Evolutionary conservation across 352 stramenopile species (phyloP), one percentile per base, ranked within the genome.

Genomic region (Phytophthora macrochlamydospora): DNA sequence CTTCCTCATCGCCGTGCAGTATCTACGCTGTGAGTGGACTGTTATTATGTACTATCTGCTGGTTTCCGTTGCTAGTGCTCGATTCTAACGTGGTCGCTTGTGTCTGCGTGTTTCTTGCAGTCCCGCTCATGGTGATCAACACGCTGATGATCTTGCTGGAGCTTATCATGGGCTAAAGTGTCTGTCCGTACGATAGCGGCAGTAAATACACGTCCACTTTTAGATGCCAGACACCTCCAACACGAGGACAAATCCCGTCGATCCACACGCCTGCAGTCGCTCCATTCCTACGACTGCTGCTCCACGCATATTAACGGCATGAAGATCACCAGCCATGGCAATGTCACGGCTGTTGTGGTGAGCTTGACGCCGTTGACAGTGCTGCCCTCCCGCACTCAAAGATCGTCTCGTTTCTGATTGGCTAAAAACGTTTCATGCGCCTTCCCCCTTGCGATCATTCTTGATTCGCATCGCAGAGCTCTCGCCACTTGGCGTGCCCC

Each of bases 1-100:
- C 49, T 92, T 96, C 57, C 73, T 96, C 29, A 76, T 92, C 32
- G 87, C 89, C 4, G 87, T 96, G 54, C 89, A 93, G 68, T 96
- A 94, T 77, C 65, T 96, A 29, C 73, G 89, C 67, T 79, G 88
- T 96, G 81, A 51, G 80, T 71, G 1, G 1, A 33, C 14, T 52
- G 44, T 13, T 59, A n/a, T 51, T 33, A 29, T 24, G 18, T 24
- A 24, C 18, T 24, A 24, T 24, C 18, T 24, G 44, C 42, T 43
- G 42, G 46, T n/a, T 56, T 12, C 2, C n/a, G 37, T 18, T 69
- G 43, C n/a, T 24, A 24, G 18, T 24, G 18, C 18, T 24, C 18
- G 13, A 28, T 29, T 2, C 43, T 49, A 7, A 29, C 18, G 9
- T 3, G 3, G 12, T 62, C 28, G n/a, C 51, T 0, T 67, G 24